phyloP scores from a whole-genome alignment of 1,284 basidiomycete genomes.

The Cystobasidiaceae sp. region DNA sequence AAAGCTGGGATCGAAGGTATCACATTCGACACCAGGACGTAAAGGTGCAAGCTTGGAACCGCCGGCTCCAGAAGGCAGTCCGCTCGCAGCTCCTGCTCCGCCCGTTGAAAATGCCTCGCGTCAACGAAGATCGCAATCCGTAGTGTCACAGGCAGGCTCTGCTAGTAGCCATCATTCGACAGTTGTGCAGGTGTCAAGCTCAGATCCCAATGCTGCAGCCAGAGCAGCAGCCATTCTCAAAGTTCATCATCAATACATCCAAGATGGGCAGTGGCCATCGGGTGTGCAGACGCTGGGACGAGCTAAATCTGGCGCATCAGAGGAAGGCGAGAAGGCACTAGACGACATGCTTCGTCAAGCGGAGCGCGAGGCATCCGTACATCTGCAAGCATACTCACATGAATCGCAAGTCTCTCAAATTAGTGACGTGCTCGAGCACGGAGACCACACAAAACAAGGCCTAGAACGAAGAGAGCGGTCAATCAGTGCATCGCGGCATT shows the following conservation, averaged over 20 bases:
- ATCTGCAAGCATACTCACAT: not conserved
- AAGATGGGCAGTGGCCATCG: constrained; percentile 50
- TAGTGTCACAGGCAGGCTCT: constrained; percentile 2
- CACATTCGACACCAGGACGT: not conserved
- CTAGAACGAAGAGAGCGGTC: not conserved
- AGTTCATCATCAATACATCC: constrained; percentile 76
- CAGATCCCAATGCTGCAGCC: constrained; percentile 74
- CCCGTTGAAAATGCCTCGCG: no score
- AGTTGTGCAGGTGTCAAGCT: constrained; percentile 69
- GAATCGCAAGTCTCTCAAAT: not conserved
- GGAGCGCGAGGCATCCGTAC: constrained; percentile 5
- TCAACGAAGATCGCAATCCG: constrained; percentile 5
- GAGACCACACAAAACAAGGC: not conserved
- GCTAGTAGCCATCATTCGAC: constrained; percentile 35
- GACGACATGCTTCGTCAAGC: constrained; percentile 22
- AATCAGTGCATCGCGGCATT: constrained; percentile 4
- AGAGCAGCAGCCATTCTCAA: constrained; percentile 83
- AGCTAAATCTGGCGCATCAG: constrained; percentile 1
- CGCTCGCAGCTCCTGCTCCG: no score
- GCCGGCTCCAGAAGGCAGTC: no score
- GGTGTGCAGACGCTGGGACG: not conserved
- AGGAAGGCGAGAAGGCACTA: constrained; percentile 18
- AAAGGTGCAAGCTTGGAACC: no score
- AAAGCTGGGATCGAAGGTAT: not conserved
- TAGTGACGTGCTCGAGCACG: not conserved